Percentiles rank a stretch among this genome's conserved stretches.
These are phyloP conservation scores for Suillus occidentalis DNA, from an alignment of 768 basidiomycete genomes.

Conservation along the genomic window DNA sequence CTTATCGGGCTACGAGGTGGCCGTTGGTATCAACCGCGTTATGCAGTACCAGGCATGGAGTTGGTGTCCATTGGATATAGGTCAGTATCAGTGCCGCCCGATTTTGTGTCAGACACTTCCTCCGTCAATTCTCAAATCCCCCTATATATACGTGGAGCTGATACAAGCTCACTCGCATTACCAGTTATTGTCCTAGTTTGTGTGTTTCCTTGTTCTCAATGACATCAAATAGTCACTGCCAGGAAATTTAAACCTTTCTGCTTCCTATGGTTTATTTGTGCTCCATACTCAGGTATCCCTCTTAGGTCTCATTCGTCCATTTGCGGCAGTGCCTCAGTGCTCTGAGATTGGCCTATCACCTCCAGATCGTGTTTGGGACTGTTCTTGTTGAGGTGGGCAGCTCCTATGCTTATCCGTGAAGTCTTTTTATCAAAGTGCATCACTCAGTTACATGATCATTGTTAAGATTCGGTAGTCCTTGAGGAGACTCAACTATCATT, in stretches of 20 bases:
- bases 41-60: not conserved
- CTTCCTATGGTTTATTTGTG: not conserved
- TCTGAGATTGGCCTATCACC: not conserved
- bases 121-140: not conserved
- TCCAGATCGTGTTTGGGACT: not conserved
- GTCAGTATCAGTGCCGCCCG: too few relatives aligned
- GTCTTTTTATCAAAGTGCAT: not conserved
- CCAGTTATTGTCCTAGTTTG: not conserved
- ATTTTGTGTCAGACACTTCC: not conserved
- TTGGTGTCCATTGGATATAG: too few relatives aligned
- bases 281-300: not conserved
- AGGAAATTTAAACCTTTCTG: not conserved
- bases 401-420: not conserved
- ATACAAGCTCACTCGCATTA: not conserved
- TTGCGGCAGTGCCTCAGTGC: not conserved
- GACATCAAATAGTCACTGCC: too few relatives aligned
- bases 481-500: not conserved
- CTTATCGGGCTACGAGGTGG: not conserved
- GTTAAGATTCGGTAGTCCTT: not conserved
- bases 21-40: not conserved
- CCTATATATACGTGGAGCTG: not conserved
- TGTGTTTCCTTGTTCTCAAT: not conserved
- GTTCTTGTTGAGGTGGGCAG: not conserved
- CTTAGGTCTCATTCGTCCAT: not conserved
- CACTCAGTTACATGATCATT: too few relatives aligned